Conservation (phyloP, 1,284 basidiomycete genomes). For the Fistulina hepatica region DNA sequence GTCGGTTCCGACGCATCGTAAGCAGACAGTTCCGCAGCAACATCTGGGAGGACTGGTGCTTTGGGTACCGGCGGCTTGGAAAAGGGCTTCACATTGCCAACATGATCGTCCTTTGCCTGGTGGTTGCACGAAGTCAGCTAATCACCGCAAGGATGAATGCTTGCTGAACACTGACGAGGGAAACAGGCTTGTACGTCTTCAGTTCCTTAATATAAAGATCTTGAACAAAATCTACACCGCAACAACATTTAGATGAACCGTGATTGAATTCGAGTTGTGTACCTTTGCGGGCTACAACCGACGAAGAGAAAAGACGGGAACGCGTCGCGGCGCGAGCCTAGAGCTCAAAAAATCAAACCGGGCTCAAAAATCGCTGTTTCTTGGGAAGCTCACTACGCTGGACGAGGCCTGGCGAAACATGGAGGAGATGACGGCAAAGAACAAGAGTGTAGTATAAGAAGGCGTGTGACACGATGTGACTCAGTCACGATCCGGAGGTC, state of each 20-base stretch:
- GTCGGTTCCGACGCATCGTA: constrained; percentile 73
- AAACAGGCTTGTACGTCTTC: constrained; percentile 74
- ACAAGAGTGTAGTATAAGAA: constrained; percentile 26
- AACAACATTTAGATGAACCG: constrained; percentile 7
- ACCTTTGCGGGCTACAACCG: constrained; percentile 62
- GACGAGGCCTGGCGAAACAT: constrained; percentile 51
- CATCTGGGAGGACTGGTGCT: constrained; percentile 66
- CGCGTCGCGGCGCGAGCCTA: constrained; percentile 35
- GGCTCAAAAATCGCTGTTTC: constrained; percentile 1
- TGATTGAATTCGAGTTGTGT: constrained; percentile 18
- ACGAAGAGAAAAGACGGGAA: constrained; percentile 50
- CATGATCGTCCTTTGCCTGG: constrained; percentile 77
- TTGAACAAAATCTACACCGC: constrained; percentile 75
- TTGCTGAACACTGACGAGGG: constrained; percentile 33
- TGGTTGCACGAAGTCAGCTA: constrained; percentile 1
- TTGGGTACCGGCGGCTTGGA: constrained; percentile 56
- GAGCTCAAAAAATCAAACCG: constrained; percentile 2
- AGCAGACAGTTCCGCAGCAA: constrained; percentile 71
- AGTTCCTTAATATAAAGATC: constrained; percentile 87
- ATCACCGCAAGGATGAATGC: constrained; percentile 4
- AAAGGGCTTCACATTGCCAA: constrained; percentile 70
- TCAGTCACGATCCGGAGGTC: neutral
- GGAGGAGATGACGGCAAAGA: constrained; percentile 43
- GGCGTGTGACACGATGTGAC: neutral
- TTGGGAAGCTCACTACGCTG: constrained; percentile 30